phyloP scores from a whole-genome alignment of 768 basidiomycete genomes.

The Leucosporidium creatinivorum region DNA sequence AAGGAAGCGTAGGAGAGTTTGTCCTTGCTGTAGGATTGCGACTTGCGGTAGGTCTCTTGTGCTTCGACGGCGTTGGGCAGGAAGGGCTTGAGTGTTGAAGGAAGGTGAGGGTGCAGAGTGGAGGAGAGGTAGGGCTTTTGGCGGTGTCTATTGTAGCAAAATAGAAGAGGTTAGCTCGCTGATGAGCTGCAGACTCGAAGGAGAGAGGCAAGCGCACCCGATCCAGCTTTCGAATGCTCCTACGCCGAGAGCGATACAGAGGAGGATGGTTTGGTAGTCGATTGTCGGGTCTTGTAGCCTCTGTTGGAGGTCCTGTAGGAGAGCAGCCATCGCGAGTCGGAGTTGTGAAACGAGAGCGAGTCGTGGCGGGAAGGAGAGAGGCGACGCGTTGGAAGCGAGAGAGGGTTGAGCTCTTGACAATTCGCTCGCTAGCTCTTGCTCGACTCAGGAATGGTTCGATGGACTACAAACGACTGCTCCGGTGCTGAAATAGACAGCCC shows the following conservation, averaged over 20 bases:
- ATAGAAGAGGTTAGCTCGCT: background rate
- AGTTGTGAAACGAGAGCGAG: background rate
- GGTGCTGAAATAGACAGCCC: no score
- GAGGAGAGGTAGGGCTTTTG: slow-evolving; percentile 69
- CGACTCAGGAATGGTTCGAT: no score
- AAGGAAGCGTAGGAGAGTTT: slow-evolving; percentile 85
- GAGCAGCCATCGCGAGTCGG: background rate
- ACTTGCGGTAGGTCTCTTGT: slow-evolving; percentile 66
- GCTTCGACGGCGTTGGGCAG: slow-evolving; percentile 62
- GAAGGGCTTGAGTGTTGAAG: slow-evolving; percentile 61
- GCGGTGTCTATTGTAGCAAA: slow-evolving; percentile 49
- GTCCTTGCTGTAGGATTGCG: slow-evolving; percentile 82
- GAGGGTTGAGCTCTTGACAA: no score
- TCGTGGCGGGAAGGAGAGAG: no score
- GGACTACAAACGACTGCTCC: no score
- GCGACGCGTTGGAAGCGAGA: no score
- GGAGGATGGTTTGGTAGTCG: slow-evolving; percentile 76
- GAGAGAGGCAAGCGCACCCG: slow-evolving; percentile 51
- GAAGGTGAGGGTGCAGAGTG: slow-evolving; percentile 50
- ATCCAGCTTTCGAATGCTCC: slow-evolving; percentile 82
- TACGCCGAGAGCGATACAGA: slow-evolving; percentile 65
- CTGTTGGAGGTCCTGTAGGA: slow-evolving; percentile 1
- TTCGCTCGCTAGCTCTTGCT: no score
- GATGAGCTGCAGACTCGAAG: background rate
- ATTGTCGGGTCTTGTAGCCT: slow-evolving; percentile 34